Evolutionary conservation across 2,329 filamentous ascomycete species (phyloP), one percentile per base, ranked within the genome.

Genomic region (Teratosphaeria gauchensis): DNA sequence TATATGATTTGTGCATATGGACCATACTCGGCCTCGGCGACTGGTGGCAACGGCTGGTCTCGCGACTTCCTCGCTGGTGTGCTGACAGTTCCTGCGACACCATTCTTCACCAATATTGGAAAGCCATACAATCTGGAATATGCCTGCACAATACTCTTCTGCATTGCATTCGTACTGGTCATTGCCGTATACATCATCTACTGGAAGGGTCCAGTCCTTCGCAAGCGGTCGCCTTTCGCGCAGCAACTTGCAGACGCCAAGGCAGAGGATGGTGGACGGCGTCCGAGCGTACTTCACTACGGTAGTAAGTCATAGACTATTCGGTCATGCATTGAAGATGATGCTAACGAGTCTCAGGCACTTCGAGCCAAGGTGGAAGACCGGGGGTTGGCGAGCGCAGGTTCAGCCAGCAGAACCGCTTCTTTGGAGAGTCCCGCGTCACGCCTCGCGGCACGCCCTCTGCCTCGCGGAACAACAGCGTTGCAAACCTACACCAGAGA

Each of bases 1-100:
- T 90, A 90, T 74, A 89, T 89, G 82, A 82, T 89, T 38, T 85
- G 84, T 64, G 84, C 86, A 0, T 88, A 90, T 66, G 88, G 87
- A 0, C 84, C 84, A 0, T 90, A 90, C 70, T 85, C 86, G 1
- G 86, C 87, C 1, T 89, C 86, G 0, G 88, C 87, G 1, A 90
- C 87, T 0, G 88, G 88, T 53, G 88, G 88, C 33, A 90, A 90
- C 63, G 88, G 87, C 1, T 89, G 87, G 76, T 79, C 87, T 1
- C 80, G 88, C 65, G 87, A 91, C 67, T 87, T 90, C 73, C 75
- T 90, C 0, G 88, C 87, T 1, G 88, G 88, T 73, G 80, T 89
- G 3, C 79, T 89, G 1, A 88, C 86, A 1, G 78, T 89, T 32
- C 86, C 85, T 1, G 84, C 87, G 0, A 83, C 82, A 0, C 87